Evolutionary conservation across 805 yeast genomes (phyloP), one percentile per base, ranked within the genome.

Genomic region (fission yeast (Schizosaccharomyces pombe)): DNA sequence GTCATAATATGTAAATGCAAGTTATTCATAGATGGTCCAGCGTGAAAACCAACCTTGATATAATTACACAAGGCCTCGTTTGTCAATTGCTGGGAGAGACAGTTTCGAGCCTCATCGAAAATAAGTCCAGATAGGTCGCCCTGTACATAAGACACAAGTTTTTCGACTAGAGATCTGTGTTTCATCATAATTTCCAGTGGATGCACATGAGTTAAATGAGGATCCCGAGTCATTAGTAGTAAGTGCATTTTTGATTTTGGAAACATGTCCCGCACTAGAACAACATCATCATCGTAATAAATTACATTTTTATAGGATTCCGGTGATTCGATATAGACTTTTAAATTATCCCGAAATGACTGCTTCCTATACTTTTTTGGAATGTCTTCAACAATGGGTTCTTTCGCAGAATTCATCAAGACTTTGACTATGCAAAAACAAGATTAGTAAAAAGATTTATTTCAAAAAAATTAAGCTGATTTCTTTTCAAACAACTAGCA

Each of bases 1-100:
- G 86, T 77, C 52, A 84, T 70, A 26, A 84, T 76, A 66, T 84
- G 94, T 19, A 84, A 67, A 61, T 84, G 94, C 49, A 83, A 60
- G 62, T 84, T 82, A 40, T 65, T 65, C 72, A 83, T 63, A 0
- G 86, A 79, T 2, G 94, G 94, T 1, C 72, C 72, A 3, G 82
- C 65, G 64, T 84, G 94, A 28, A 82, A 72, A 0, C 93, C 89
- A 6, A 72, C 73, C 57, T 68, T 67, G 6, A 81, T 55, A 64
- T 58, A 59, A 37, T 52, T 66, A 11, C 56, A 14, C 14, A 47
- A n/a, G 39, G 47, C 31, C 26, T 30, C n/a, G n/a, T n/a, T n/a
- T n/a, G n/a, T n/a, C n/a, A n/a, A n/a, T n/a, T n/a, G n/a, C n/a
- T n/a, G n/a, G n/a, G n/a, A n/a, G 14, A 43, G 30, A 43, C 30